A percentile compares a stretch with the other conserved stretches of the same genome.
These are phyloP conservation scores for Pestalotiopsis sp. DNA, from an alignment of 2,329 filamentous ascomycete genomes.

Conservation along the genomic window DNA sequence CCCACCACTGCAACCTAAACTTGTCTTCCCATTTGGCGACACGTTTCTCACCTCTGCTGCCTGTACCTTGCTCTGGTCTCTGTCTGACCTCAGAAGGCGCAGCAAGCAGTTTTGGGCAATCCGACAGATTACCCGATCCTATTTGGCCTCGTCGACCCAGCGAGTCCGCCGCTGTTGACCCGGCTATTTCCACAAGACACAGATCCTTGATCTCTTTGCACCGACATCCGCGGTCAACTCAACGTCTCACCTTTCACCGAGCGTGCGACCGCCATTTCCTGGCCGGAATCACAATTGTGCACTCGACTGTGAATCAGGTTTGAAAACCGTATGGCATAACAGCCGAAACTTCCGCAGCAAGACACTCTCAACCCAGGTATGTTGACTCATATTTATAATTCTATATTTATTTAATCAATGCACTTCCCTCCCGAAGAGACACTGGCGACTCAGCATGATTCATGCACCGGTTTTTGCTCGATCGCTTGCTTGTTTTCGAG, in stretches of 20 bases:
- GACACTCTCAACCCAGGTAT: not conserved
- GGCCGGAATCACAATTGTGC: not conserved
- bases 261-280: not conserved
- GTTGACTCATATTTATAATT: not conserved
- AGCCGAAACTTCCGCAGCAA: not conserved
- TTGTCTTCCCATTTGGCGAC: not conserved
- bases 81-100: slow-evolving; percentile 5
- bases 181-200: not conserved
- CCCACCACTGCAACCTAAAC: not conserved
- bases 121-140: not conserved
- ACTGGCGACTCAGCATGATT: not conserved
- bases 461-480: not conserved
- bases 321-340: not conserved
- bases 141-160: not conserved
- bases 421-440: not conserved
- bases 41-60: not conserved
- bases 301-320: not conserved
- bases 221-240: not conserved
- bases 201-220: not conserved
- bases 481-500: slow-evolving; percentile 14
- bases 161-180: not conserved
- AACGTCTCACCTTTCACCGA: not conserved
- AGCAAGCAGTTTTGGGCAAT: not conserved
- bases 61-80: not conserved
- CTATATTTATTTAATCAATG: not conserved